Evolutionary conservation across 225 moss, liverwort and hornwort species (phyloP), one percentile per base, ranked within the genome.

Genomic region (Straminergon stramineum): DNA sequence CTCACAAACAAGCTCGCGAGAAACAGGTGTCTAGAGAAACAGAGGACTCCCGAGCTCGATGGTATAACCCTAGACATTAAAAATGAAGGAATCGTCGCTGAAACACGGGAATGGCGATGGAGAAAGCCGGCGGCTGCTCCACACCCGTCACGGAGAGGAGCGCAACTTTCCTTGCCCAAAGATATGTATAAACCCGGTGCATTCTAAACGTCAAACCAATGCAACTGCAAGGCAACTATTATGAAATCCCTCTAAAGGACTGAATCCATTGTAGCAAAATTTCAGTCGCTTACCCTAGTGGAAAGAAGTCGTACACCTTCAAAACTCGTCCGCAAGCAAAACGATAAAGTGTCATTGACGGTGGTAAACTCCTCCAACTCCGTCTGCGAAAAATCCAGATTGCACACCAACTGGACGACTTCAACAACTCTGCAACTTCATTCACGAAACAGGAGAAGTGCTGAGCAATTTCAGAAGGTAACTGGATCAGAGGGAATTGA

Each of bases 251-350:
- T 11, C 76, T 32, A 14, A 22, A 34, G 41, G 71, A 81, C 27
- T 9, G 61, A 84, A 75, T 62, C 55, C 62, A 57, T 30, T 13
- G 73, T 31, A 52, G 60, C 68, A 75, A 37, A 75, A 75, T 39
- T 68, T 17, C 62, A 67, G 80, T 67, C n/a, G 68, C 92, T 64
- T 82, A 92, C 92, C 91, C 81, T 57, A 81, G 89, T 63, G 69
- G 81, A 81, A 87, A 87, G 48, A 87, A 87, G 57, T 87, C 87
- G 69, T 87, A 91, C 84, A 62, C 84, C 64, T 89, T 68, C 89
- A 70, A 41, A 76, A 76, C 84, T 89, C 89, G 74, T 30, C 87
- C 81, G 81, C 87, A 85, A 56, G 85, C 78, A 56, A 64, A 85
- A 70, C 84, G 65, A 60, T 73, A 53, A 58, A 83, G 78, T 75